Percentiles rank a stretch among this genome's conserved stretches.
Evolutionary conservation across 2,329 filamentous ascomycete species (phyloP).

Genomic region (Diplodia seriata): DNA sequence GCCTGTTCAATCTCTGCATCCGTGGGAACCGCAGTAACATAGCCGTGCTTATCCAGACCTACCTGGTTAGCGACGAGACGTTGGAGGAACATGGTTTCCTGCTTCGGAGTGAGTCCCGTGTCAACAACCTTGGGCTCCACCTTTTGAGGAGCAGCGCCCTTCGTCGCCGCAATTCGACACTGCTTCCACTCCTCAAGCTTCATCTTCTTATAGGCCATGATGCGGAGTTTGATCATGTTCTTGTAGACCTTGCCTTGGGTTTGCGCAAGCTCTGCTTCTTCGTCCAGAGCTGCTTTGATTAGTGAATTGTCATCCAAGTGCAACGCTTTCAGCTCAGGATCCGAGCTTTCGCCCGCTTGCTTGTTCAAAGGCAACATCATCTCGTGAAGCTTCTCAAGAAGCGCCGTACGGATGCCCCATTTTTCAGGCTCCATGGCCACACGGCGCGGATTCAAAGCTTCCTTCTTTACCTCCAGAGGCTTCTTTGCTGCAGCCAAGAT

Average conservation of each 20-base stretch:
- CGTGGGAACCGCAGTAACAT: constrained; percentile 73
- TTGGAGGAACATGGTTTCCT: constrained; percentile 72
- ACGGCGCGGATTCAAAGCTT: constrained; percentile 69
- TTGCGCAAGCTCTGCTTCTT: constrained; percentile 77
- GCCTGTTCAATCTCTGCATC: constrained; percentile 71
- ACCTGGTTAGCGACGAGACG: constrained; percentile 69
- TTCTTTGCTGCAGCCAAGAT: constrained; percentile 14
- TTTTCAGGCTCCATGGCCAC: constrained; percentile 60
- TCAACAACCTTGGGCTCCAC: constrained; percentile 61
- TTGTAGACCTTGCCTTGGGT: constrained; percentile 75
- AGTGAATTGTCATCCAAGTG: constrained; percentile 70
- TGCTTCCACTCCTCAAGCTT: constrained; percentile 72
- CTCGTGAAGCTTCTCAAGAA: constrained; percentile 68
- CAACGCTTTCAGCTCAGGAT: constrained; percentile 60
- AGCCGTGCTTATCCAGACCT: constrained; percentile 72
- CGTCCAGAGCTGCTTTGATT: constrained; percentile 72
- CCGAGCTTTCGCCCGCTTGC: constrained; percentile 62
- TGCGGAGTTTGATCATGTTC: constrained; percentile 82
- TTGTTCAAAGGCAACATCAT: constrained; percentile 72
- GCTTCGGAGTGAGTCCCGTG: constrained; percentile 70
- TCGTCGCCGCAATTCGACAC: constrained; percentile 53
- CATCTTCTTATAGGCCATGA: constrained; percentile 80
- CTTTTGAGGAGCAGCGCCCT: constrained; percentile 40
- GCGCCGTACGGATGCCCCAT: constrained; percentile 41
- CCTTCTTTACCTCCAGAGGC: constrained; percentile 45